A percentile compares a stretch with the other conserved stretches of the same genome.
Evolutionary conservation across 2,329 filamentous ascomycete species (phyloP).

Genomic region (Fusarium succisae): DNA sequence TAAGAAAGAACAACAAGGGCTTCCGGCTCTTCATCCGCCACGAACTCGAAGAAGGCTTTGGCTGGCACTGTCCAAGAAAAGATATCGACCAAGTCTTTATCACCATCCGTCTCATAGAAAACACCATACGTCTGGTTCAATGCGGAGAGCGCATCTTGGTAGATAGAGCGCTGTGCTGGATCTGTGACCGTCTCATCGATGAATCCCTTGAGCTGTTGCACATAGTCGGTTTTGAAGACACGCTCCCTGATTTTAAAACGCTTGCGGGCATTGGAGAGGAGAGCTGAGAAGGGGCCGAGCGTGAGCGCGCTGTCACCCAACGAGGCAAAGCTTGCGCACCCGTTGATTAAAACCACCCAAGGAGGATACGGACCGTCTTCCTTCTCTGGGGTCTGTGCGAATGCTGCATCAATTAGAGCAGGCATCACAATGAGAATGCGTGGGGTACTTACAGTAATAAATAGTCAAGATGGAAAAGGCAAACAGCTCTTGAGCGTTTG

Average conservation of each 20-base stretch:
- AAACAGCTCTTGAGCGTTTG: neutral
- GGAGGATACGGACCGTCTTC: neutral
- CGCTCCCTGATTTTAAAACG: neutral
- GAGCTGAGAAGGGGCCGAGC: neutral
- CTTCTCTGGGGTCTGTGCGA: neutral
- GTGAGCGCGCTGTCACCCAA: neutral
- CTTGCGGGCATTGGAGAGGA: neutral
- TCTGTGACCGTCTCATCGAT: neutral
- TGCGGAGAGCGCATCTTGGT: neutral
- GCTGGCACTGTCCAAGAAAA: neutral
- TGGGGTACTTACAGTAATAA: neutral
- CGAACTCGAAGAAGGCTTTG: neutral
- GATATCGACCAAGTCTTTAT: neutral
- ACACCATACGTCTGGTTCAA: neutral
- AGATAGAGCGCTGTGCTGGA: neutral
- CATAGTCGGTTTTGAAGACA: neutral
- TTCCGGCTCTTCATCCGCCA: neutral
- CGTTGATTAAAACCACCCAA: neutral
- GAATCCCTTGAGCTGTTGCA: neutral
- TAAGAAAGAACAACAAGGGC: neutral
- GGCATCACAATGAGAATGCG: rapidly evolving
- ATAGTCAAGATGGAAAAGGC: neutral
- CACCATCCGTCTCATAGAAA: neutral
- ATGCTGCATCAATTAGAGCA: neutral
- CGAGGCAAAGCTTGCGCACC: neutral